Conservation (phyloP, 176 grass and related monocot genomes). For the Bonia amplexicaulis region DNA sequence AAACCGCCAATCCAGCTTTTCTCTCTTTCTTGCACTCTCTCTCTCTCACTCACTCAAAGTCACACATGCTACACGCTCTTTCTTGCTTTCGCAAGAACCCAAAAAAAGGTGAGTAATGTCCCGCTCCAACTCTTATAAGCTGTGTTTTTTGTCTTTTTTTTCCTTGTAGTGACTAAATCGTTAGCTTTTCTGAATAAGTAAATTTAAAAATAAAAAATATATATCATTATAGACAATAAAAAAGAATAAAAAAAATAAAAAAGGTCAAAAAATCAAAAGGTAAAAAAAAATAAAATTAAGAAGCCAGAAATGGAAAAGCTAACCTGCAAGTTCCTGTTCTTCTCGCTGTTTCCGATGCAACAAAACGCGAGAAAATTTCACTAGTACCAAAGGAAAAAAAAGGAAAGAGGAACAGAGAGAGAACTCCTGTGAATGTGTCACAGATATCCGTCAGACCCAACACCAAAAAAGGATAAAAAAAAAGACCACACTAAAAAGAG, state of each 20-base stretch:
- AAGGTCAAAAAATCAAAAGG: too few species aligned
- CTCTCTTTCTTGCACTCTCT: not conserved
- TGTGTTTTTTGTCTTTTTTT: too few species aligned
- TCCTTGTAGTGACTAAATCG: too few species aligned
- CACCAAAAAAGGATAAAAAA: constrained; percentile 3
- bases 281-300: too few species aligned
- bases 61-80: not conserved
- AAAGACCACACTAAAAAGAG: constrained; percentile 13
- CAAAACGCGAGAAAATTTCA: not conserved
- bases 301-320: too few species aligned
- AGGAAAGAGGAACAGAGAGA: not conserved
- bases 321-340: not conserved
- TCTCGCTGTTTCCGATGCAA: constrained; percentile 14
- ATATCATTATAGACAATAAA: too few species aligned
- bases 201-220: too few species aligned
- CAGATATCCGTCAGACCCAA: constrained; percentile 4
- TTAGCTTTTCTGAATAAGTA: too few species aligned
- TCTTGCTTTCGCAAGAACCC: constrained; percentile 25
- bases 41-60: not conserved
- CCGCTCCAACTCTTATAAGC: too few species aligned
- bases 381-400: not conserved
- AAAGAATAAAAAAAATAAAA: too few species aligned
- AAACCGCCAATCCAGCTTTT: constrained; percentile 17
- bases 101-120: not conserved
- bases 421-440: not conserved